Percentiles rank a stretch among this genome's conserved stretches.
Evolutionary conservation across 495 filamentous ascomycete species (phyloP).

Genomic region (Daldinia vernicosa): DNA sequence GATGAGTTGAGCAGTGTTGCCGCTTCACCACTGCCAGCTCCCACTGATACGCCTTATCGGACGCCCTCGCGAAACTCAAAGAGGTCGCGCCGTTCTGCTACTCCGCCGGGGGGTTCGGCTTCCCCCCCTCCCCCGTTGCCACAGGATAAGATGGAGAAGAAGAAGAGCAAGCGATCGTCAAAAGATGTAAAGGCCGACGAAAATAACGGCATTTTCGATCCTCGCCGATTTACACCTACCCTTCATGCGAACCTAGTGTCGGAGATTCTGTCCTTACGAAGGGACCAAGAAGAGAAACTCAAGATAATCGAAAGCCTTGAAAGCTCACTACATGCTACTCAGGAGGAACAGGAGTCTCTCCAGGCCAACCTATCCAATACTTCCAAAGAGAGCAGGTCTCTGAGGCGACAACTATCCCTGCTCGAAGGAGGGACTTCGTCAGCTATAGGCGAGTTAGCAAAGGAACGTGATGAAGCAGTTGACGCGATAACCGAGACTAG

Average conservation of each 20-base stretch:
- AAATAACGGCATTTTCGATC: constrained; percentile 80
- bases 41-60: constrained; percentile 71
- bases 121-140: constrained; percentile 71
- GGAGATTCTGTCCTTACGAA: constrained; percentile 85
- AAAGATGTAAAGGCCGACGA: constrained; percentile 72
- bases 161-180: constrained; percentile 59
- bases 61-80: constrained; percentile 65
- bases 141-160: constrained; percentile 58
- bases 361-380: constrained; percentile 66
- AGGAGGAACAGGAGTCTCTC: constrained; percentile 77
- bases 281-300: constrained; percentile 88
- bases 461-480: constrained; percentile 86
- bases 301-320: constrained; percentile 87
- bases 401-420: constrained; percentile 84
- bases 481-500: constrained; percentile 76
- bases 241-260: constrained; percentile 94
- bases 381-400: constrained; percentile 76
- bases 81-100: constrained; percentile 62
- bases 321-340: constrained; percentile 71
- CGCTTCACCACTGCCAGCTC: constrained; percentile 67
- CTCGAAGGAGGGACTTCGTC: constrained; percentile 88
- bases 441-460: constrained; percentile 80
- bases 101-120: constrained; percentile 63
- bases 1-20: constrained; percentile 61
- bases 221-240: constrained; percentile 91